Base-by-base conservation (phyloP, 805 yeast species). In the Metschnikowia bowlesiae region DNA sequence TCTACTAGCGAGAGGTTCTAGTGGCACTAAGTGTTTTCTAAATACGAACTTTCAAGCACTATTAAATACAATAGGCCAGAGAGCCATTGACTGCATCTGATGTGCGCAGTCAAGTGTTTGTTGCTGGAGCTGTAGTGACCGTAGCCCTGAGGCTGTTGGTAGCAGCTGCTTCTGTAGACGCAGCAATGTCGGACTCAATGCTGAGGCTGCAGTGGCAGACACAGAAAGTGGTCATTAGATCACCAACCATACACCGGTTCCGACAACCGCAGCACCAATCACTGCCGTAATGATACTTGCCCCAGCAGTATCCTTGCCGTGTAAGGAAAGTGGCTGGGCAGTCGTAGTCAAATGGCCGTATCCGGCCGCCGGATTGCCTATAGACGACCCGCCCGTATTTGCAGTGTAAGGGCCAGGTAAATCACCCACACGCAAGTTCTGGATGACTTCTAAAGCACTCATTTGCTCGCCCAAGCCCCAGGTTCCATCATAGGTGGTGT, bases 241-340 rank as follows among this genome's bases (percentile, higher is more conserved):
- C 33, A 58, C 53, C 46, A 58, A 49, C 60, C 61, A 56, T 39
- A 51, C 59, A 10, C 55, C 57, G 6, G 62, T 53, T 29, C 60
- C 62, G 18, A 58, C 42, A n/a, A 58, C 51, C 10, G 62, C 57
- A 18, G 52, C 60, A 18, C 60, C 62, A 4, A 58, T 44, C 6
- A 89, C 66, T 0, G 91, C 95, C 0, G 99, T 92, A 39, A 89
- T 66, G 22, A 91, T 73, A 44, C 95, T 96, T 1, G 97, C 97
- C 45, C 98, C 98, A 1, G 89, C 96, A 59, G 77, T 49, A 34
- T 58, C 62, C 37, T 46, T 52, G 10, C 55, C 30, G 28, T 33
- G 40, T 43, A 58, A 48, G n/a, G 33, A 34, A n/a, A 58, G 56
- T 11, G 58, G 58, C 14, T 46, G 28, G 5, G 51, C 53, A 6